Evolutionary conservation across 305 asterid genomes (phyloP).

Genomic region (Fraxinus angustifolia): DNA sequence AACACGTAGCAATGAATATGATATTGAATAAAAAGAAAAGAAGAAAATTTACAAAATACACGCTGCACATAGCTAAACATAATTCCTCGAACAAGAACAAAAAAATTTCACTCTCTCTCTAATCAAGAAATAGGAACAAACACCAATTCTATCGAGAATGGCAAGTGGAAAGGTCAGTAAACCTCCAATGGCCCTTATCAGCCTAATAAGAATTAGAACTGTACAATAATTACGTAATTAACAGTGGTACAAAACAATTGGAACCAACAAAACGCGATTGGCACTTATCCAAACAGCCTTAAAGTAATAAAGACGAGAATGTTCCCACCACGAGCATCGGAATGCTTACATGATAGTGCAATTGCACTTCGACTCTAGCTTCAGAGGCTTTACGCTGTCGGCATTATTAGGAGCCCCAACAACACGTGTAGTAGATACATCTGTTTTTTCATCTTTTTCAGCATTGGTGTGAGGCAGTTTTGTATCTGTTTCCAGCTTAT

Average conservation of each 20-base stretch:
- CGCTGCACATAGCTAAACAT: conserved; percentile 9
- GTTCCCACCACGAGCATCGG: not conserved
- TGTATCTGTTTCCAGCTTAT: conserved; percentile 42
- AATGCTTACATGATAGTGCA: conserved; percentile 77
- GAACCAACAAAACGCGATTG: conserved; percentile 36
- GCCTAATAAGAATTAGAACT: conserved; percentile 52
- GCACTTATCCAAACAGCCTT: conserved; percentile 31
- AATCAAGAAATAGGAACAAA: conserved; percentile 28
- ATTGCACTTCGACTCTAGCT: conserved; percentile 92
- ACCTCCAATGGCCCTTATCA: conserved; percentile 47
- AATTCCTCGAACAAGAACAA: conserved; percentile 28
- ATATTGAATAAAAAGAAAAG: not conserved
- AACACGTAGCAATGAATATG: not conserved
- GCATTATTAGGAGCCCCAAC: conserved; percentile 51
- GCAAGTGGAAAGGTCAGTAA: conserved; percentile 29
- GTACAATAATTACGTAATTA: conserved; percentile 50
- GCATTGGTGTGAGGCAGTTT: conserved; percentile 35
- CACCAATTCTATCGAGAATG: conserved; percentile 46
- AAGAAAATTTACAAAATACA: not conserved
- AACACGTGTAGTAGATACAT: conserved; percentile 37
- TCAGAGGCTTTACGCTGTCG: conserved; percentile 66
- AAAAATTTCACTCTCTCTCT: conserved; percentile 37
- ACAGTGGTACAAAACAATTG: conserved; percentile 41
- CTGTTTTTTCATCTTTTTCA: conserved; percentile 37
- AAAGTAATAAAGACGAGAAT: conserved; percentile 16